phyloP scores from a whole-genome alignment of 1,139 yeast genomes.

The Candida glucosophila region DNA sequence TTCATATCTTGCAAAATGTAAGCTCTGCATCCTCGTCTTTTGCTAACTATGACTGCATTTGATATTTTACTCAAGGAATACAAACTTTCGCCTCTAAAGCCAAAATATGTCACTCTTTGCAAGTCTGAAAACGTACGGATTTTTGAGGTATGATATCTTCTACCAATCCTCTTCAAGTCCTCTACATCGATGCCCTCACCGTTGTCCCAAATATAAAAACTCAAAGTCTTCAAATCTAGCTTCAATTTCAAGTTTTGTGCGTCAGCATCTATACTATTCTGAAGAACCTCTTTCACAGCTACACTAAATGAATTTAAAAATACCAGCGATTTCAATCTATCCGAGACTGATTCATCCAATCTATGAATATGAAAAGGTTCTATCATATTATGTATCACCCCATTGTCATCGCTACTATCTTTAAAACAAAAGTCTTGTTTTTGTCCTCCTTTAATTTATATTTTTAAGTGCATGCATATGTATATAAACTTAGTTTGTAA shows the following conservation, averaged over 20 bases:
- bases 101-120: slow-evolving; percentile 44
- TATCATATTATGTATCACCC: too few species aligned
- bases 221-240: slow-evolving; percentile 51
- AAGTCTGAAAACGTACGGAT: slow-evolving; percentile 44
- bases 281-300: slow-evolving; percentile 69
- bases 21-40: slow-evolving; percentile 16
- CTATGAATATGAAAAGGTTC: too few species aligned
- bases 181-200: slow-evolving; percentile 62
- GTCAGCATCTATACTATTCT: slow-evolving; percentile 73
- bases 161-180: slow-evolving; percentile 54
- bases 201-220: slow-evolving; percentile 63
- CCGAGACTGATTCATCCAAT: slow-evolving; percentile 6
- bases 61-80: slow-evolving; percentile 43
- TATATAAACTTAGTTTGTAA: too few species aligned
- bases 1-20: too few species aligned
- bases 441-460: too few species aligned
- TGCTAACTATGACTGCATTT: slow-evolving; percentile 22
- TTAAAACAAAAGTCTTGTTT: too few species aligned
- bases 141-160: slow-evolving; percentile 70
- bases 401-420: too few species aligned
- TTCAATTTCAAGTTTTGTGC: slow-evolving; percentile 55
- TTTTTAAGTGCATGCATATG: too few species aligned
- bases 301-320: slow-evolving; percentile 9
- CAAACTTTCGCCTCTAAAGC: slow-evolving; percentile 79
- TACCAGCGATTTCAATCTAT: slow-evolving; percentile 8